These are phyloP conservation scores for Plasmodiophora brassicae DNA, from an alignment of 208 protist genomes.

Conservation along the genomic window DNA sequence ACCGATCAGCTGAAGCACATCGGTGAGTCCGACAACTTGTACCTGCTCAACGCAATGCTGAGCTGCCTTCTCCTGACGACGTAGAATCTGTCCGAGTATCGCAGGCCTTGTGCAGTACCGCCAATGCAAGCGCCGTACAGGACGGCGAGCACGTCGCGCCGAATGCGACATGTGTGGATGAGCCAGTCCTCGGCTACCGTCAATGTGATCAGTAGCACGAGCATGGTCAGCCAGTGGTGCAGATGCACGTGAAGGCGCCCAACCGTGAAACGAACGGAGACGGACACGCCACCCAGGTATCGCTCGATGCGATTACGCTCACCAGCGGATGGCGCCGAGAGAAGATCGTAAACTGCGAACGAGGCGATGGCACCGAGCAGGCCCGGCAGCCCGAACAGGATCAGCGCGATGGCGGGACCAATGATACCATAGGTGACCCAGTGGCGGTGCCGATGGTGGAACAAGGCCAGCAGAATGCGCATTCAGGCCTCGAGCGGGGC, in stretches of 20 bases:
- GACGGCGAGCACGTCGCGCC: background rate
- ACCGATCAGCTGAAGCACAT: no score
- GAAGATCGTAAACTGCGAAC: background rate
- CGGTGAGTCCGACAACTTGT: background rate
- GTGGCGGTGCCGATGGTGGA: background rate
- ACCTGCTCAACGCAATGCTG: background rate
- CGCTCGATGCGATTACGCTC: background rate
- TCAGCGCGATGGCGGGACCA: background rate
- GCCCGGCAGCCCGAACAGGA: background rate
- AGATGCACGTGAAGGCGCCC: background rate
- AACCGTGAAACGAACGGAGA: conserved; percentile 1
- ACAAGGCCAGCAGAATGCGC: background rate
- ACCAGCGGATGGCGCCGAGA: background rate
- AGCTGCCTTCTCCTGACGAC: background rate
- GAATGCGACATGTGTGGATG: background rate
- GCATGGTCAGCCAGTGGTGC: conserved; percentile 7
- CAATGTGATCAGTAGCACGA: background rate
- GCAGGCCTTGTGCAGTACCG: conserved; percentile 13
- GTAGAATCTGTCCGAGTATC: background rate
- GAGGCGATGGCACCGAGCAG: background rate
- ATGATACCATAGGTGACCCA: background rate
- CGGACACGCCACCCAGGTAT: conserved; percentile 12
- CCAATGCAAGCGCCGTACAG: background rate
- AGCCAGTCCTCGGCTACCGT: background rate
- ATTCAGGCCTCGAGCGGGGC: no score